Evolutionary conservation across 371 early-diverging fungal species (phyloP), one percentile per base, ranked within the genome.

Genomic region (Rhizopus arrhizus): DNA sequence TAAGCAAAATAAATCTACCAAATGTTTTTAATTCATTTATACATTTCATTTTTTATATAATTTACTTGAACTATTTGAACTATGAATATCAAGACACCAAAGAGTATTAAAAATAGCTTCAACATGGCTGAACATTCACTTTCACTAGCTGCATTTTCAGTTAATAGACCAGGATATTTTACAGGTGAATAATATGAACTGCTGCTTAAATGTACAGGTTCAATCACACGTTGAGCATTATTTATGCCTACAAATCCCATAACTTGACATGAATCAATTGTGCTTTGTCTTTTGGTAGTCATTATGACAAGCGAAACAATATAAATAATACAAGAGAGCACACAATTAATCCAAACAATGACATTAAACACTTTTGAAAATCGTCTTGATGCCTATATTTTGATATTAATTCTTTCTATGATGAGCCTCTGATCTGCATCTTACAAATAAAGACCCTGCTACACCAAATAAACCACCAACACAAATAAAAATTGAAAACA

Each of bases 1-100:
- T 69, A 68, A 11, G 76, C 81, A 66, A 80, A 80, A 61, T 80
- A 80, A 29, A 80, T 58, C 80, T 66, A 47, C n/a, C 10, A 13
- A 7, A 4, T 28, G n/a, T 6, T 62, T 13, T 46, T 34, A 40
- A 12, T 6, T 6, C 12, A 29, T 28, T 3, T 8, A n/a, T 40
- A 34, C 34, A 49, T 4, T 9, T 10, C 22, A 38, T 12, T 13
- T 36, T 11, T 36, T 36, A 56, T 22, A 53, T 15, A 41, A 5
- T 32, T 61, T 68, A 75, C 79, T 68, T 80, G 80, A n/a, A 80
- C 47, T 28, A 73, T 8, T 53, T 75, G 65, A 15, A 80, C 60
- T 4, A 71, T 41, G 43, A 72, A 74, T 10, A 74, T 65, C 28
- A 77, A 49, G 3, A 66, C 75, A 53, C 75, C 80, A 61, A 66